Conservation (phyloP, 2,329 filamentous ascomycete species). For the Coniochaeta prunicola region DNA sequence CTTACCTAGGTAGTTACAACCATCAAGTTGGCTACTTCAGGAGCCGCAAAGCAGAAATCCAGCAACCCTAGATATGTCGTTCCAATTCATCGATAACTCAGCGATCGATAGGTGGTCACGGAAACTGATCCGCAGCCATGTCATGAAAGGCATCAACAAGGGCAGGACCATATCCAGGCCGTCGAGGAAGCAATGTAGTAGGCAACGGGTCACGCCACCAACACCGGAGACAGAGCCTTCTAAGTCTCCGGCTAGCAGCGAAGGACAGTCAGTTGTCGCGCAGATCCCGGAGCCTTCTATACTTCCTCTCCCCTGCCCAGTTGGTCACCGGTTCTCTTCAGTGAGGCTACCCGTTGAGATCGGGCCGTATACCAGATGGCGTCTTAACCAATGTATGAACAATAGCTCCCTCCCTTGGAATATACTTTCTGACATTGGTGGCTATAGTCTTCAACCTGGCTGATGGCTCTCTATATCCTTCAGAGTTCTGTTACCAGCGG, state of each 20-base stretch:
- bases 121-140: slow-evolving; percentile 6
- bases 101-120: not conserved
- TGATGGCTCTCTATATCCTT: not conserved
- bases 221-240: not conserved
- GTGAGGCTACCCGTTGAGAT: not conserved
- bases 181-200: not conserved
- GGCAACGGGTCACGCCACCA: not conserved
- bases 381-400: not conserved
- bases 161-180: slow-evolving; percentile 2
- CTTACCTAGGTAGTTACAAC: no score
- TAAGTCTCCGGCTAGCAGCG: not conserved
- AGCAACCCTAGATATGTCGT: not conserved
- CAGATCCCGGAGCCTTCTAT: not conserved
- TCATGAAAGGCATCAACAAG: slow-evolving; percentile 4
- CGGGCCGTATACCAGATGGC: not conserved
- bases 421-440: not conserved
- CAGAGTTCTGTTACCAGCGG: not conserved
- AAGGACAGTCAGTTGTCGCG: not conserved
- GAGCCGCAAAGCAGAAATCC: not conserved
- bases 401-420: not conserved
- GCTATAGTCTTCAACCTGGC: not conserved
- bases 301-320: not conserved
- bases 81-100: slow-evolving; percentile 3
- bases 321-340: not conserved
- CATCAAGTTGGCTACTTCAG: not conserved